These are phyloP conservation scores for Dendrobium officinale DNA, from an alignment of 106 monocot species.

Conservation along the genomic window DNA sequence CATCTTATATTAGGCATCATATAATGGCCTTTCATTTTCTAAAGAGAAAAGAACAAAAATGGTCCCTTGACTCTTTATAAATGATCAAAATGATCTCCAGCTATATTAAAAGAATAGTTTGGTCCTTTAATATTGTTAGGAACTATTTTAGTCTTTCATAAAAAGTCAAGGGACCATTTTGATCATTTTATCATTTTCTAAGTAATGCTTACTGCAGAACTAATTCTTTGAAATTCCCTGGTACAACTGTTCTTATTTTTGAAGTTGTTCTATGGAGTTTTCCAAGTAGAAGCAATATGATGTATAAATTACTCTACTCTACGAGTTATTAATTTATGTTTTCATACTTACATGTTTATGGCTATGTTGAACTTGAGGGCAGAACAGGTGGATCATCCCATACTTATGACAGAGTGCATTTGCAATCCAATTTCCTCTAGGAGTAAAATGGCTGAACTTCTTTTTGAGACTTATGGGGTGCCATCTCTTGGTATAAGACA, in stretches of 20 bases:
- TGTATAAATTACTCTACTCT: background rate
- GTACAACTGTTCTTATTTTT: background rate
- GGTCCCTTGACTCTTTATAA: too few relatives aligned
- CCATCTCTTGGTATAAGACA: conserved; percentile 65
- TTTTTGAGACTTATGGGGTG: conserved; percentile 91
- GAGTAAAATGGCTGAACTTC: conserved; percentile 97
- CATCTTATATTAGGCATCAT: background rate
- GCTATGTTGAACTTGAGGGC: conserved; percentile 24
- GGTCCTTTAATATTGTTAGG: too few relatives aligned
- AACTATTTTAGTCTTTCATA: too few relatives aligned
- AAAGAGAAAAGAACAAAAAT: too few relatives aligned
- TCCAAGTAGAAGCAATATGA: background rate
- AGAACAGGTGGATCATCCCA: conserved; percentile 89
- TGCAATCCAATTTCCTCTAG: conserved; percentile 82
- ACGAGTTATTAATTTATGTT: background rate
- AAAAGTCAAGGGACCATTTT: too few relatives aligned
- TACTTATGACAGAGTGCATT: conserved; percentile 90
- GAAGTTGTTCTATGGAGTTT: background rate
- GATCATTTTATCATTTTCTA: background rate
- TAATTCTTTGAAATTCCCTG: background rate
- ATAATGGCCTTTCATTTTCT: background rate
- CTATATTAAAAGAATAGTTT: too few relatives aligned
- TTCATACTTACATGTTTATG: conserved; percentile 19
- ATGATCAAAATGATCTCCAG: too few relatives aligned
- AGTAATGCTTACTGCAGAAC: background rate